Evolutionary conservation across 75 land plant species (phyloP).

Genomic region (Picea sitchensis): DNA sequence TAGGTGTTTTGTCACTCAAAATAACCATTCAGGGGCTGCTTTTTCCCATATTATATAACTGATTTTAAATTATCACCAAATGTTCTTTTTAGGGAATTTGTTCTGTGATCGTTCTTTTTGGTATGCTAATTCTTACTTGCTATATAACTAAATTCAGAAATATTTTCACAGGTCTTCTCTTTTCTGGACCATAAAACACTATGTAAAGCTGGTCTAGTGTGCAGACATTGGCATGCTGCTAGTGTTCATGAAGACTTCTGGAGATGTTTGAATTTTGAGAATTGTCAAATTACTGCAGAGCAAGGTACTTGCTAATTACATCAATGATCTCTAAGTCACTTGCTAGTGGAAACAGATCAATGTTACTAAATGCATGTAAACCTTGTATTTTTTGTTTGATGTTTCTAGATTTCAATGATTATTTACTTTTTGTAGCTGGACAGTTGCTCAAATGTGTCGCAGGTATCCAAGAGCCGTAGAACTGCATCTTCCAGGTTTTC

Average conservation of each 20-base stretch:
- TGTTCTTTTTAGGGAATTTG: neutral
- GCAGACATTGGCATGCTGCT: slow-evolving; percentile 87
- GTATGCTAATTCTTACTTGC: neutral
- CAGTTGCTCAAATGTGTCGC: slow-evolving; percentile 5
- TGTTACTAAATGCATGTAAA: no score
- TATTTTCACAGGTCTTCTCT: slow-evolving; percentile 73
- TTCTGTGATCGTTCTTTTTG: neutral
- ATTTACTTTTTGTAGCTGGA: neutral
- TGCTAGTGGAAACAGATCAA: no score
- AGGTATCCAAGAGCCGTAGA: slow-evolving; percentile 4
- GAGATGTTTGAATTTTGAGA: slow-evolving; percentile 87
- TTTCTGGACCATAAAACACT: slow-evolving; percentile 74
- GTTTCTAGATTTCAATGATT: neutral
- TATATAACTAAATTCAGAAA: neutral
- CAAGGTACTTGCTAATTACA: slow-evolving; percentile 45
- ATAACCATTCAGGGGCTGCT: neutral
- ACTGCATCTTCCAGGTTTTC: slow-evolving; percentile 1
- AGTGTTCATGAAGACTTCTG: slow-evolving; percentile 97
- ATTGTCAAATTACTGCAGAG: slow-evolving; percentile 39
- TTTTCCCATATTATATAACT: slow-evolving; percentile 7
- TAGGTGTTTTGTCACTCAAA: no score
- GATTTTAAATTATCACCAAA: neutral
- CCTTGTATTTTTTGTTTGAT: no score
- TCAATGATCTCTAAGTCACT: no score
- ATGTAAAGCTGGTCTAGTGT: slow-evolving; percentile 79